Conservation (phyloP, 78 protist genomes). For the Speleostelium caveatum region DNA sequence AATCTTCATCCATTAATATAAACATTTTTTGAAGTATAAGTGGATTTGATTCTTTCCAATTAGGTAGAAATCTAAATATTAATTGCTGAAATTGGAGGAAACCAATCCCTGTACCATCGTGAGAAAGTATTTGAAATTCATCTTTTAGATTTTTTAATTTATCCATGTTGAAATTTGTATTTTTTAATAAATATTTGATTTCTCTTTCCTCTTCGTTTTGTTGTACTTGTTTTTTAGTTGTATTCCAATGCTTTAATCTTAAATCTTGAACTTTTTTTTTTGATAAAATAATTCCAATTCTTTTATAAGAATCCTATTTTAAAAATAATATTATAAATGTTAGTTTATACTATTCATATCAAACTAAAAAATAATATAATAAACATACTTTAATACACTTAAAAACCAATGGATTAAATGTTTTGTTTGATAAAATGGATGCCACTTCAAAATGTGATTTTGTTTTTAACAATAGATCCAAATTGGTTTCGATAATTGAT, state of each 20-base stretch:
- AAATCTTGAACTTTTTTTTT: slow-evolving; percentile 60
- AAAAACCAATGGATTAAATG: slow-evolving; percentile 17
- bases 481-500: slow-evolving; percentile 49
- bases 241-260: slow-evolving; percentile 68
- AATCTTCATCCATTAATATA: slow-evolving; percentile 56
- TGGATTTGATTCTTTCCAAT: slow-evolving; percentile 19
- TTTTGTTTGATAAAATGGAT: slow-evolving; percentile 8
- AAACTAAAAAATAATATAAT: no score
- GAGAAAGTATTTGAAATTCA: slow-evolving; percentile 51
- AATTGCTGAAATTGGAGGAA: slow-evolving; percentile 62
- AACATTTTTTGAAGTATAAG: slow-evolving; percentile 34
- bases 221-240: slow-evolving; percentile 45
- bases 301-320: slow-evolving; percentile 18
- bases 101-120: slow-evolving; percentile 75
- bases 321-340: no score
- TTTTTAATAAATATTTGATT: slow-evolving; percentile 24
- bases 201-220: slow-evolving; percentile 58
- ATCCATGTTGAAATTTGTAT: slow-evolving; percentile 21
- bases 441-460: slow-evolving; percentile 38
- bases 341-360: no score
- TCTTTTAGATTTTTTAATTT: slow-evolving; percentile 52
- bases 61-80: slow-evolving; percentile 54
- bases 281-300: slow-evolving; percentile 69
- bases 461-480: slow-evolving; percentile 22
- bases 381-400: not conserved